A percentile compares a stretch with the other conserved stretches of the same genome.
These are phyloP conservation scores for Bipolaris gigantea DNA, from an alignment of 2,329 filamentous ascomycete genomes.

Conservation along the genomic window DNA sequence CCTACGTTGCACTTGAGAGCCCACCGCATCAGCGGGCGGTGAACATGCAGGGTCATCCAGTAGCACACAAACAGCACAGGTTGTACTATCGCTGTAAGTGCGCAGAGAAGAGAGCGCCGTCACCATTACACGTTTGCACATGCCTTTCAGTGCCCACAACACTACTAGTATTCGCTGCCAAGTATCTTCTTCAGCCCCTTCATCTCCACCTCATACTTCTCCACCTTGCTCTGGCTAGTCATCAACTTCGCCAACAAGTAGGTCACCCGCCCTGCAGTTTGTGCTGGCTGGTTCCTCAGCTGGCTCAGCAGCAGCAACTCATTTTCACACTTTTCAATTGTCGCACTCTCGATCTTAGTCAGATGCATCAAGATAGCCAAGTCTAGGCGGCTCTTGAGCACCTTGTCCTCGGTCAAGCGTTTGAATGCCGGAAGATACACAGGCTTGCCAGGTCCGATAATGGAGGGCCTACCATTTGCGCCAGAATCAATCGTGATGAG, in stretches of 20 bases:
- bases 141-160: background rate
- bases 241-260: slow-evolving; percentile 77
- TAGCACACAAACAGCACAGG: background rate
- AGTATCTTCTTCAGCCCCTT: slow-evolving; percentile 71
- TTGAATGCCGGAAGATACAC: slow-evolving; percentile 85
- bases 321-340: slow-evolving; percentile 75
- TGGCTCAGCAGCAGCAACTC: slow-evolving; percentile 73
- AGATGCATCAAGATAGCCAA: slow-evolving; percentile 69
- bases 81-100: background rate
- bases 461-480: slow-evolving; percentile 73
- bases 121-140: background rate
- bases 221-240: slow-evolving; percentile 73
- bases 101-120: background rate
- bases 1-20: background rate
- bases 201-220: slow-evolving; percentile 73
- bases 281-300: slow-evolving; percentile 69
- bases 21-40: background rate
- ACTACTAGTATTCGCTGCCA: slow-evolving; percentile 50
- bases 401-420: slow-evolving; percentile 69
- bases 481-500: slow-evolving; percentile 75
- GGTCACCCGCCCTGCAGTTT: slow-evolving; percentile 66
- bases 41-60: slow-evolving; percentile 1
- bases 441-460: slow-evolving; percentile 78
- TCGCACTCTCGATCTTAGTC: slow-evolving; percentile 70
- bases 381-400: slow-evolving; percentile 70